A percentile compares a stretch with the other conserved stretches of the same genome.
Evolutionary conservation across 225 moss, liverwort and hornwort species (phyloP).

Genomic region (Sphagnum contortum): DNA sequence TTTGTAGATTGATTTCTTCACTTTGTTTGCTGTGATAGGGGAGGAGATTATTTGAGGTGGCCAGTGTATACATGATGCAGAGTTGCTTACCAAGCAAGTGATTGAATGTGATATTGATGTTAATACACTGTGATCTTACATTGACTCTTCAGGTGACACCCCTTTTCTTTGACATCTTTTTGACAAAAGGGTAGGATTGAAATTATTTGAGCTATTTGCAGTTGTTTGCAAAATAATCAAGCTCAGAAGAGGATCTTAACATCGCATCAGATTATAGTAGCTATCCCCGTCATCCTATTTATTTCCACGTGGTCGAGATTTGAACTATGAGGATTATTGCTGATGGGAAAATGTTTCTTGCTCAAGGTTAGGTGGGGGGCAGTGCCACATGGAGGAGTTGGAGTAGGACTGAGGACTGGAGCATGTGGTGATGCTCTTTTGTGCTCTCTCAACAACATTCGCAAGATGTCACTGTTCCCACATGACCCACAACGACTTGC

Average conservation of each 20-base stretch:
- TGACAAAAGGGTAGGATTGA: no score
- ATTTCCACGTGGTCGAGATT: no score
- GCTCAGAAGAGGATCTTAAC: no score
- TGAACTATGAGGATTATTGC: no score
- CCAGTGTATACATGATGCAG: conserved; percentile 77
- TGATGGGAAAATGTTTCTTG: no score
- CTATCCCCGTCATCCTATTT: no score
- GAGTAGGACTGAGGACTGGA: conserved; percentile 78
- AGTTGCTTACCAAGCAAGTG: conserved; percentile 48
- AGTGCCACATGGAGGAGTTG: conserved; percentile 75
- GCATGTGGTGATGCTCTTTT: conserved; percentile 57
- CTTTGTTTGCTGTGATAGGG: conserved; percentile 19
- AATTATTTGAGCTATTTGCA: no score
- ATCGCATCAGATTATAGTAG: no score
- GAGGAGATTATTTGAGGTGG: conserved; percentile 96
- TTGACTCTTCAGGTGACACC: conserved; percentile 76
- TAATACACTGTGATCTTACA: conserved; percentile 48
- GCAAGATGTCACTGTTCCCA: conserved; percentile 81
- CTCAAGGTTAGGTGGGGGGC: conserved; percentile 54
- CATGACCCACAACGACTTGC: conserved; percentile 83
- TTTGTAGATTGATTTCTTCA: no score
- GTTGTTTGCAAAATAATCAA: no score
- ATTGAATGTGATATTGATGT: conserved; percentile 74
- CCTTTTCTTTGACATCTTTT: no score
- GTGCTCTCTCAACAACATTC: conserved; percentile 85